Percentiles rank a stretch among this genome's conserved stretches.
Evolutionary conservation across 2,329 filamentous ascomycete species (phyloP).

Genomic region (Alternaria alternata): DNA sequence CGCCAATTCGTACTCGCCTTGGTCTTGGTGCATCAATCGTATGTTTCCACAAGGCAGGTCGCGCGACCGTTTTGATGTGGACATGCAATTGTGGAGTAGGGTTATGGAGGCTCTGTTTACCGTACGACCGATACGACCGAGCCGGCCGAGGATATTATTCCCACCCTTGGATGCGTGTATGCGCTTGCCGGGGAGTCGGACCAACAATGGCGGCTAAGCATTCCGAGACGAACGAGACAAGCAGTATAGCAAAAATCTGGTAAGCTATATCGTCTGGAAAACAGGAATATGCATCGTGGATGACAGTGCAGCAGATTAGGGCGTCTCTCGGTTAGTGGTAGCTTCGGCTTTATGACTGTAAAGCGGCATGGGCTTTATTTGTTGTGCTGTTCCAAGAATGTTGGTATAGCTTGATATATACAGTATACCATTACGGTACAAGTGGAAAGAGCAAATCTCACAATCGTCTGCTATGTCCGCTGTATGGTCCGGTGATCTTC

Average conservation of each 20-base stretch:
- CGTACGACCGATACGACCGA: not conserved
- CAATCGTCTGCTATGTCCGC: not conserved
- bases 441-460: not conserved
- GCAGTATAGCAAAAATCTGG: not conserved
- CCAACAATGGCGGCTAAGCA: not conserved
- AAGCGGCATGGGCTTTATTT: conserved; percentile 13
- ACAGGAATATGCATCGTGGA: conserved; percentile 18
- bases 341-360: conserved; percentile 15
- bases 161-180: not conserved
- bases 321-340: conserved; percentile 9
- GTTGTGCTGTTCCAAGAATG: conserved; percentile 5
- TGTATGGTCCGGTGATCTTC: not conserved
- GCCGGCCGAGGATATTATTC: not conserved
- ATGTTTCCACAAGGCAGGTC: conserved; percentile 5
- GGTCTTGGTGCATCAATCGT: not conserved
- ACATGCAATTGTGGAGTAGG: not conserved
- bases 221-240: conserved; percentile 4
- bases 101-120: not conserved
- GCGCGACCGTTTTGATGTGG: not conserved
- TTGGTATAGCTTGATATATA: not conserved
- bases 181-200: not conserved
- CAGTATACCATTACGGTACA: not conserved
- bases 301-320: conserved; percentile 8
- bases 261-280: conserved; percentile 7
- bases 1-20: not conserved